Conservation (phyloP, 2,329 filamentous ascomycete species). For the Fusarium drepaniforme region DNA sequence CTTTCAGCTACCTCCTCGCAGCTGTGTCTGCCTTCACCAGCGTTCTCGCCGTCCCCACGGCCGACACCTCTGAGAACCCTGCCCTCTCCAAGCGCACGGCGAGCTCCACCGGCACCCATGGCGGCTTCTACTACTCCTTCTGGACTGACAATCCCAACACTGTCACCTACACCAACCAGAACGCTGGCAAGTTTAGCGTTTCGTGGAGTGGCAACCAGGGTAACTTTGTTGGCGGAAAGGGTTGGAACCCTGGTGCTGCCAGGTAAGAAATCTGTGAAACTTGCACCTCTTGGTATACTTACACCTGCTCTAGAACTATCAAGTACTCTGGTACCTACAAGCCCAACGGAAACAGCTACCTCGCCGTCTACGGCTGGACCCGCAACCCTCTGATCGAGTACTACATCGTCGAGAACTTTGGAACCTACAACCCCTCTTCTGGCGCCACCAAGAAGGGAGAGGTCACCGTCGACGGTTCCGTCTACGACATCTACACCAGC, state of each 20-base stretch:
- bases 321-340: conserved; percentile 47
- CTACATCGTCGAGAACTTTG: conserved; percentile 55
- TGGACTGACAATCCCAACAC: conserved; percentile 60
- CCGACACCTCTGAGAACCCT: conserved; percentile 9
- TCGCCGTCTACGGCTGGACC: conserved; percentile 56
- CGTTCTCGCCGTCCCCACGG: conserved; percentile 36
- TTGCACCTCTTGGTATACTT: not conserved
- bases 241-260: conserved; percentile 39
- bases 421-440: conserved; percentile 47
- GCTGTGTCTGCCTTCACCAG: conserved; percentile 33
- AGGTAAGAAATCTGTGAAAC: conserved; percentile 44
- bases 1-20: conserved; percentile 38
- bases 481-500: conserved; percentile 53
- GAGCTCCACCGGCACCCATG: conserved; percentile 49
- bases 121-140: conserved; percentile 61
- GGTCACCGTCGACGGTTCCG: conserved; percentile 51
- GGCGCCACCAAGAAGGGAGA: conserved; percentile 49
- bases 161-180: conserved; percentile 60
- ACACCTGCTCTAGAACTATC: conserved; percentile 25
- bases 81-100: conserved; percentile 51
- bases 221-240: conserved; percentile 45
- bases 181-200: conserved; percentile 57
- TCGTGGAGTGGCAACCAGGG: conserved; percentile 53
- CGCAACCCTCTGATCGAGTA: conserved; percentile 53
- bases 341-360: conserved; percentile 53